Conservation (phyloP, 192 early-diverging fungal genomes). For the Jimgerdemannia lactiflua region DNA sequence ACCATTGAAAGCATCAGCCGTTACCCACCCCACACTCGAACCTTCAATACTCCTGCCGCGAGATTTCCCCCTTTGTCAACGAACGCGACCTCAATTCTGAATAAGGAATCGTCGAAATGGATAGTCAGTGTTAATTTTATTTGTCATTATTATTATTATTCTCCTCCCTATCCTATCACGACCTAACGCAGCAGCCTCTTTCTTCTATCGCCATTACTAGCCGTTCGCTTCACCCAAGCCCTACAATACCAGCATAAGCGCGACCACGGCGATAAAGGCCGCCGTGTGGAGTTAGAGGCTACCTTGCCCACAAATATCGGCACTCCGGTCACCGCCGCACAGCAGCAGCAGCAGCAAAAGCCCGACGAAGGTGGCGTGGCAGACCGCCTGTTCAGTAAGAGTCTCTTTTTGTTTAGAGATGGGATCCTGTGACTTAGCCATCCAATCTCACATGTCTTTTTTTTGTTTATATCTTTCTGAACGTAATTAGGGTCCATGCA, state of each 20-base stretch:
- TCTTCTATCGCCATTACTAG: not conserved
- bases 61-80: not conserved
- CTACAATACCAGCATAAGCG: not conserved
- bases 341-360: not conserved
- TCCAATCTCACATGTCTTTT: not conserved
- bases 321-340: not conserved
- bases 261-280: not conserved
- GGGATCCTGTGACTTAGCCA: not conserved
- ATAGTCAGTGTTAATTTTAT: not conserved
- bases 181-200: not conserved
- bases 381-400: not conserved
- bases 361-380: not conserved
- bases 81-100: not conserved
- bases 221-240: not conserved
- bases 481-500: not conserved
- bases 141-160: no score
- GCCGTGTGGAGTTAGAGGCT: not conserved
- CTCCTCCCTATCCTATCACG: no score
- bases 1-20: no score
- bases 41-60: no score
- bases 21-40: no score
- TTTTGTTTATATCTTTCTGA: not conserved
- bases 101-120: not conserved
- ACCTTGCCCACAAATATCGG: not conserved
- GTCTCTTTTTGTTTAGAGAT: not conserved